Evolutionary conservation across 306 rosid genomes (phyloP), one percentile per base, ranked within the genome.

Genomic region (Cucurbita maxima): DNA sequence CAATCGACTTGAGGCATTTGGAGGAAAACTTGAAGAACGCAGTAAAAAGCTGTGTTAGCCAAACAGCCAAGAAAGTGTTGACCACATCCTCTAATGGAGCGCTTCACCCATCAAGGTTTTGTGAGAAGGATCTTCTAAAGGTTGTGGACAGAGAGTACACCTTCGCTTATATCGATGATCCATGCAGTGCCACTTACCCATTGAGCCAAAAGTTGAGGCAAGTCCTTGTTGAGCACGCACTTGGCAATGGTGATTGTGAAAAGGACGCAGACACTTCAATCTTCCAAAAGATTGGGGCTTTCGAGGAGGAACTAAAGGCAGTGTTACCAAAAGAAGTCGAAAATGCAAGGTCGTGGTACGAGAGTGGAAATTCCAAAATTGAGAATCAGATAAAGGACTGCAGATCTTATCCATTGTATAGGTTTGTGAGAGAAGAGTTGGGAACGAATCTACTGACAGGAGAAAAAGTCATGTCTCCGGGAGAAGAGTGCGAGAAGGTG

Each of bases 1-100:
- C 98, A 15, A 83, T 92, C 38, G 98, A 92, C 56, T 83, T 92
- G 76, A 90, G 98, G 85, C 96, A 92, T 71, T 75, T 92, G 84
- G 98, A 92, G 81, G 96, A 90, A 84, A 92, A 90, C 81, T 53
- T 92, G 89, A 88, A 79, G 81, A 84, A 58, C 84, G 62, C 84
- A 0, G 96, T 92, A 2, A 90, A 88, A 78, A 90, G 76, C 61
- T 79, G 79, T 0, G 92, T 92, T 30, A 84, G 92, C 67, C 92
- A 87, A 66, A 85, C 88, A 25, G 98, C 91, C 0, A 92, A 88
- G 90, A 92, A 89, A 52, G 82, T 81, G 14, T 84, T 92, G 1
- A 90, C 92, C 18, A 90, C 91, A 0, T 92, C 89, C 3, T 78
- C 73, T 10, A 87, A 83, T 47, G 98, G 96, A 7, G 86, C 90